A percentile compares a stretch with the other conserved stretches of the same genome.
These are phyloP conservation scores for Saturnispora dispora DNA, from an alignment of 805 yeast genomes.

Conservation along the genomic window DNA sequence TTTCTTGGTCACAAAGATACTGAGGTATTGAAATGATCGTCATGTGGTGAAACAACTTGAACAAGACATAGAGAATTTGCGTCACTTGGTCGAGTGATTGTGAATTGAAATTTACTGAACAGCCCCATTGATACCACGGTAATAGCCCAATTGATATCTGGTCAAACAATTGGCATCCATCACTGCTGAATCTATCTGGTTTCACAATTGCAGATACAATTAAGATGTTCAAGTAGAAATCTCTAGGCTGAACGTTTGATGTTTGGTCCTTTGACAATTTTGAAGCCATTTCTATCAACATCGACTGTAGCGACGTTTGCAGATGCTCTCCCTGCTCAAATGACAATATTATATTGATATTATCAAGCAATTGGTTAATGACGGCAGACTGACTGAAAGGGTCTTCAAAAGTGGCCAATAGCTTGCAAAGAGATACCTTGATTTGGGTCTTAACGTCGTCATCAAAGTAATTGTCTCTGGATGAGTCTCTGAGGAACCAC, in stretches of 20 bases:
- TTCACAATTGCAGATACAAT: constrained; percentile 63
- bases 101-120: constrained; percentile 1
- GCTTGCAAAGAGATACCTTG: constrained; percentile 22
- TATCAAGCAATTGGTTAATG: constrained; percentile 48
- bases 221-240: constrained; percentile 28
- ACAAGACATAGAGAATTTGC: not conserved
- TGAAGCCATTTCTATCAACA: not conserved
- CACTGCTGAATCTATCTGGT: constrained; percentile 56
- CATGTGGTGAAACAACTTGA: constrained; percentile 3
- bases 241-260: not conserved
- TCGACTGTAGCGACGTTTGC: constrained; percentile 1
- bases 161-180: constrained; percentile 46
- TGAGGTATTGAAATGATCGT: constrained; percentile 5
- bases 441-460: constrained; percentile 56
- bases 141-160: constrained; percentile 6
- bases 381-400: constrained; percentile 30
- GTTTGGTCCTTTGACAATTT: not conserved
- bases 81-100: not conserved
- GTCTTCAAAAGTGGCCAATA: not conserved
- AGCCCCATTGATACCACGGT: constrained; percentile 2
- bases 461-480: constrained; percentile 22
- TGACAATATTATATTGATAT: constrained; percentile 31
- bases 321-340: not conserved
- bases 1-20: not conserved
- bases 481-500: constrained; percentile 41